Percentiles rank a stretch among this genome's conserved stretches.
Evolutionary conservation across 2,329 filamentous ascomycete genomes (phyloP).

Genomic region (Grosmannia penicillata): DNA sequence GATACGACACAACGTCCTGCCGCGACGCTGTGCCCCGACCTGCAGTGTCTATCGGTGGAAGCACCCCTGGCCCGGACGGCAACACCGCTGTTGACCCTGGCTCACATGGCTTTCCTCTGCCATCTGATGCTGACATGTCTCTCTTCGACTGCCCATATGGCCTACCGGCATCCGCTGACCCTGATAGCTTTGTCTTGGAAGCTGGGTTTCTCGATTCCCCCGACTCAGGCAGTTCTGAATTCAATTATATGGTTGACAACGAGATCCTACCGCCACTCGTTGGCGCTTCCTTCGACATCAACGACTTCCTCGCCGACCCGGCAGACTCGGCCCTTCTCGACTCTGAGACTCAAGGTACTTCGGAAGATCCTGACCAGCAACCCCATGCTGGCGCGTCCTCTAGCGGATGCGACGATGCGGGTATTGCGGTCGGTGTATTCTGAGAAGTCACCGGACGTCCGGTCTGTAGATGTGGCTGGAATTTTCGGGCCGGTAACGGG

Average conservation of each 20-base stretch:
- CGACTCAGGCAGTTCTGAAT: constrained; percentile 50
- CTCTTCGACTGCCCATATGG: constrained; percentile 56
- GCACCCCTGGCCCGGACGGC: constrained; percentile 30
- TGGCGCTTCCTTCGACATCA: constrained; percentile 28
- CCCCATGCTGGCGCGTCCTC: constrained; percentile 59
- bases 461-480: no score
- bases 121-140: constrained; percentile 47
- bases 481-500: constrained; percentile 27
- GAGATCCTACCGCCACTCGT: constrained; percentile 28
- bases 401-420: constrained; percentile 59
- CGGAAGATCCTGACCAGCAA: constrained; percentile 57
- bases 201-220: constrained; percentile 60
- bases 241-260: constrained; percentile 54
- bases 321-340: constrained; percentile 38
- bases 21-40: constrained; percentile 96
- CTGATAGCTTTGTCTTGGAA: constrained; percentile 66
- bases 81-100: constrained; percentile 26
- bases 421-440: constrained; percentile 54
- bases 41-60: constrained; percentile 95
- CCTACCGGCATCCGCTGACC: constrained; percentile 51
- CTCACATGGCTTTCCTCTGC: constrained; percentile 29
- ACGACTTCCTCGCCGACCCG: constrained; percentile 39
- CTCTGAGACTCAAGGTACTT: constrained; percentile 45
- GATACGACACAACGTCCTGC: constrained; percentile 99
- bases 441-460: constrained; percentile 31